phyloP scores from a whole-genome alignment of 2,329 filamentous ascomycete genomes.

The Raffaelea arxii region DNA sequence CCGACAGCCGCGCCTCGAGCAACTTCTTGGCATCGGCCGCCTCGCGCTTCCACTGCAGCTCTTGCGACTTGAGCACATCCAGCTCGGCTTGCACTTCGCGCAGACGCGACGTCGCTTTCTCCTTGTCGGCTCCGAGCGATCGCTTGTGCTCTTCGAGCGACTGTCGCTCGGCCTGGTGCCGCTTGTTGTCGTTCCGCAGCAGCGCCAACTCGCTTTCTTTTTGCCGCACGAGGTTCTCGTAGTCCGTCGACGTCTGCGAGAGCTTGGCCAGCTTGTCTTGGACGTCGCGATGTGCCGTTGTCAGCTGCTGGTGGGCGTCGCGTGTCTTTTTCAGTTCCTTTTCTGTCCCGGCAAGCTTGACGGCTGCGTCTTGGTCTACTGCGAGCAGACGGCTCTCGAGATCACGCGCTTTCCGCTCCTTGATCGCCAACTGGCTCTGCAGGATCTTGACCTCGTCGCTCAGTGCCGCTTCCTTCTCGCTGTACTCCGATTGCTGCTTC shows the following conservation, averaged over 20 bases:
- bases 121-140: slow-evolving; percentile 63
- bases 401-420: slow-evolving; percentile 83
- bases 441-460: slow-evolving; percentile 83
- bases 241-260: slow-evolving; percentile 85
- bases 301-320: slow-evolving; percentile 64
- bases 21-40: slow-evolving; percentile 79
- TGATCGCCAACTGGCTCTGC: slow-evolving; percentile 77
- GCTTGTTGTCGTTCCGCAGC: slow-evolving; percentile 74
- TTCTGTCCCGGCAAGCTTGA: slow-evolving; percentile 67
- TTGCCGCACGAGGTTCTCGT: slow-evolving; percentile 83
- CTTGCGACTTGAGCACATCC: slow-evolving; percentile 76
- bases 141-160: slow-evolving; percentile 71
- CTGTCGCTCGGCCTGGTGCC: slow-evolving; percentile 70
- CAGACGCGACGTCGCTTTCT: slow-evolving; percentile 64
- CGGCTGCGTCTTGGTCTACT: slow-evolving; percentile 78
- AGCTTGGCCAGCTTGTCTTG: slow-evolving; percentile 79
- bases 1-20: slow-evolving; percentile 78
- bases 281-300: slow-evolving; percentile 71
- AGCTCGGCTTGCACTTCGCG: slow-evolving; percentile 82
- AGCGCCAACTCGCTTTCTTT: slow-evolving; percentile 91
- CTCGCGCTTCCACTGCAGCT: slow-evolving; percentile 76
- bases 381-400: slow-evolving; percentile 76
- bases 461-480: slow-evolving; percentile 65
- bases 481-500: slow-evolving; percentile 60
- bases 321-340: slow-evolving; percentile 72